Evolutionary conservation across 1,284 basidiomycete species (phyloP).

Genomic region (Apiotrichum montevideense): DNA sequence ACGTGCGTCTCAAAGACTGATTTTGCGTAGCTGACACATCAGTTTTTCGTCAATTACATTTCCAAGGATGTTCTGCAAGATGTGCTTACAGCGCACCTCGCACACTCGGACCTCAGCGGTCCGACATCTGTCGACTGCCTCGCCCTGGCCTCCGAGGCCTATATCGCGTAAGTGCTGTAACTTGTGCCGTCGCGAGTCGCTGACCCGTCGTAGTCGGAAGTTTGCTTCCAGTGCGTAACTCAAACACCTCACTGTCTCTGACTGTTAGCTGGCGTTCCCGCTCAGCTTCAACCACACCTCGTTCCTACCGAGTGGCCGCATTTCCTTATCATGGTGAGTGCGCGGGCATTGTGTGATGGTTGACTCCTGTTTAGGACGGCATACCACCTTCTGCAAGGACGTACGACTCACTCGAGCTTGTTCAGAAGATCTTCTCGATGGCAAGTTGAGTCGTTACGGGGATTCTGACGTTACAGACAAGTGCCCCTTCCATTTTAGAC

Average conservation of each 20-base stretch:
- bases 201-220: too few relatives aligned
- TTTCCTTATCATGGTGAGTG: slow-evolving; percentile 22
- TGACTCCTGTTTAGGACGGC: too few relatives aligned
- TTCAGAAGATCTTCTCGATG: slow-evolving; percentile 20
- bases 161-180: slow-evolving; percentile 19
- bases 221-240: too few relatives aligned
- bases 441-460: slow-evolving; percentile 4
- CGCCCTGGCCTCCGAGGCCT: slow-evolving; percentile 16
- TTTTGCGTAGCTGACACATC: neutral
- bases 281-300: neutral
- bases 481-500: neutral
- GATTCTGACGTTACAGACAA: neutral
- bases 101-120: slow-evolving; percentile 21
- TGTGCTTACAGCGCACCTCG: slow-evolving; percentile 24
- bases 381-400: too few relatives aligned
- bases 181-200: too few relatives aligned
- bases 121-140: slow-evolving; percentile 18
- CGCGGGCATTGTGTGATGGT: too few relatives aligned
- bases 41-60: too few relatives aligned
- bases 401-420: slow-evolving; percentile 16
- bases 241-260: too few relatives aligned
- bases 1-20: slow-evolving; percentile 14
- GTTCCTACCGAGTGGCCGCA: slow-evolving; percentile 22
- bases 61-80: slow-evolving; percentile 14
- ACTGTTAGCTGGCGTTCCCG: slow-evolving; percentile 9